Evolutionary conservation across 139 green algal species (phyloP), one percentile per base, ranked within the genome.

Genomic region (Parachlorella kessleri): DNA sequence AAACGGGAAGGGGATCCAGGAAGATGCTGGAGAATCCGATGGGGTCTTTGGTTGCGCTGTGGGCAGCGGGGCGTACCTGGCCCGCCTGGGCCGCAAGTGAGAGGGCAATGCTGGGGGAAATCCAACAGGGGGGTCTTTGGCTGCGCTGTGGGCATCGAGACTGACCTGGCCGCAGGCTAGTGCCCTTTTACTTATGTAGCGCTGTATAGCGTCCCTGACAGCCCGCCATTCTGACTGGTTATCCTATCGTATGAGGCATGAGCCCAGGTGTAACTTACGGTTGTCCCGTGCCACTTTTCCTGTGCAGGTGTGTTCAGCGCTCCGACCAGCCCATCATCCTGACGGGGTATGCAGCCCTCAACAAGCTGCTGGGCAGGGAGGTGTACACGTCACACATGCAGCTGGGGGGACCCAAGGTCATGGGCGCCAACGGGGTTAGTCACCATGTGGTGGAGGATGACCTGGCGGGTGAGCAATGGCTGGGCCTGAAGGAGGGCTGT

Each of bases 331-430:
- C 97, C 77, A 97, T 99, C 88, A 98, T 99, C 77, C 93, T 99
- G 5, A 99, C 97, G 6, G 97, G 97, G 73, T 98, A 93, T 72
- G 82, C 90, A n/a, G 97, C 97, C 3, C 91, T 99, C 10, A 99
- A 99, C 89, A 99, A 99, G 90, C 88, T 99, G 78, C 93, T 99
- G 64, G 97, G 94, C 0, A 76, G 93, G 4, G 85, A 95, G 66
- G 96, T 99, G 30, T 99, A 99, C 90, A 96, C 91, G n/a, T 94
- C 83, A 3, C 95, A 99, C 79, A 93, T 97, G 89, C 96, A 99
- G 90, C 89, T 99, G 74, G 96, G 97, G 38, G 97, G 96, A 0
- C 96, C 95, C 4, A 91, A 89, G 74, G 86, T 99, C 7, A 99
- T 99, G 97, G 96, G 89, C 10, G 84, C 85, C 42, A 99, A 99